Evolutionary conservation across 1,284 basidiomycete genomes (phyloP), one percentile per base, ranked within the genome.

Genomic region (Schizophyllum amplum): DNA sequence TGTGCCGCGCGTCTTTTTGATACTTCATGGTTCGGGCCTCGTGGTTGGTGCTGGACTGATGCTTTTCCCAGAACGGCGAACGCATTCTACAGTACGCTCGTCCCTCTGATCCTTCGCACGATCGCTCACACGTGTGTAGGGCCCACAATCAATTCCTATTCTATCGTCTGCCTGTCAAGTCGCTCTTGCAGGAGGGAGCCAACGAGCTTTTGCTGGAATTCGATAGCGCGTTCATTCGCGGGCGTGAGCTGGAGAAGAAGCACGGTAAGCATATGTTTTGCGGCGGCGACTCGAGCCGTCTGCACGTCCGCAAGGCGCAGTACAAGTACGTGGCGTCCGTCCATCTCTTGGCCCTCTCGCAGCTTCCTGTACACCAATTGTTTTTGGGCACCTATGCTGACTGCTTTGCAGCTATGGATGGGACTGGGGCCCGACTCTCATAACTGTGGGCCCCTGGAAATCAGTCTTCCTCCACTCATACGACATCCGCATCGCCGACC

Each of bases 271-370:
- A 80, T 42, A 69, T 76, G 1, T 72, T 88, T 3, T 93, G 90
- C 92, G 95, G 94, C 65, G 93, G 93, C 4, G 90, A 94, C 67
- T 86, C 88, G 0, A 90, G 87, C 63, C 82, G 93, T 48, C 74
- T 94, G 22, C 90, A 94, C 66, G 87, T 94, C 50, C 83, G 93
- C 54, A 94, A 94, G 71, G 91, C 92, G 1, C 88, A 92, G 66
- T 95, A 93, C 75, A 90, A 87, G 80, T 90, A 68, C 62, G 77
- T 66, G 47, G 52, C 27, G 54, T 51, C 20, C 25, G 52, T 15
- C 54, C 6, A 17, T 22, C 23, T 4, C 46, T 4, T 49, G 52
- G 21, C 1, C 21, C 27, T 49, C 42, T n/a, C n/a, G n/a, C n/a
- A n/a, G n/a, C 52, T 49, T 57, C 53, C 50, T 21, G 15, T 47